Percentiles rank a stretch among this genome's conserved stretches.
Evolutionary conservation across 2,329 filamentous ascomycete species (phyloP).

Genomic region (Fusarium incarnatum): DNA sequence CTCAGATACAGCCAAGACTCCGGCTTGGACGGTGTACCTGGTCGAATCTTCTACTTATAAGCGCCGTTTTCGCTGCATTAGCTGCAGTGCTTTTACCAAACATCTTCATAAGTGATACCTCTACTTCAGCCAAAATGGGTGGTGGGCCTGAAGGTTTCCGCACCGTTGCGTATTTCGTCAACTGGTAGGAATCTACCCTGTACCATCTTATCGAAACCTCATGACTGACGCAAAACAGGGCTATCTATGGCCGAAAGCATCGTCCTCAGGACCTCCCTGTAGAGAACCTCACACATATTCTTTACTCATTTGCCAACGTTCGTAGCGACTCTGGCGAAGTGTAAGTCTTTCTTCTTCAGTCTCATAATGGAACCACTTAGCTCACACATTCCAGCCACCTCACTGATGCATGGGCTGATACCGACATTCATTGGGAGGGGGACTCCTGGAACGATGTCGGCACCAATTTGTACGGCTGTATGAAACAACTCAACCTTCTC

Average conservation of each 20-base stretch:
- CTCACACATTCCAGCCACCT: constrained; percentile 56
- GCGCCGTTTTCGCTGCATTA: constrained; percentile 5
- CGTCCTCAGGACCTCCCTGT: constrained; percentile 85
- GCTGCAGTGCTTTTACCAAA: constrained; percentile 27
- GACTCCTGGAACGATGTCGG: constrained; percentile 78
- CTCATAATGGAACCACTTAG: neutral
- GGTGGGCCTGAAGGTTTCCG: constrained; percentile 66
- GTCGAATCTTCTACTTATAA: constrained; percentile 25
- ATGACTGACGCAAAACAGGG: constrained; percentile 57
- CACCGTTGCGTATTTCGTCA: constrained; percentile 79
- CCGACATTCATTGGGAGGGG: constrained; percentile 78
- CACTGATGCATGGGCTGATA: constrained; percentile 73
- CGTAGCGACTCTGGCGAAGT: constrained; percentile 83
- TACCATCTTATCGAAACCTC: neutral
- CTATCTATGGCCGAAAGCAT: constrained; percentile 87
- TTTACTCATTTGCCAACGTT: constrained; percentile 93
- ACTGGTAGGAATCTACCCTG: constrained; percentile 61
- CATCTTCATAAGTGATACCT: neutral
- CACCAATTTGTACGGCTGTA: constrained; percentile 86
- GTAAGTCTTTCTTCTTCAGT: constrained; percentile 51
- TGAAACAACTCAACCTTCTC: constrained; percentile 88
- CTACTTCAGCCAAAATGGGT: constrained; percentile 52
- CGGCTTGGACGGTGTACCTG: constrained; percentile 19
- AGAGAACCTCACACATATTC: constrained; percentile 85
- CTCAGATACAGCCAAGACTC: constrained; percentile 18